Evolutionary conservation across 805 yeast genomes (phyloP), one percentile per base, ranked within the genome.

Genomic region (Ogataea pignaliae): DNA sequence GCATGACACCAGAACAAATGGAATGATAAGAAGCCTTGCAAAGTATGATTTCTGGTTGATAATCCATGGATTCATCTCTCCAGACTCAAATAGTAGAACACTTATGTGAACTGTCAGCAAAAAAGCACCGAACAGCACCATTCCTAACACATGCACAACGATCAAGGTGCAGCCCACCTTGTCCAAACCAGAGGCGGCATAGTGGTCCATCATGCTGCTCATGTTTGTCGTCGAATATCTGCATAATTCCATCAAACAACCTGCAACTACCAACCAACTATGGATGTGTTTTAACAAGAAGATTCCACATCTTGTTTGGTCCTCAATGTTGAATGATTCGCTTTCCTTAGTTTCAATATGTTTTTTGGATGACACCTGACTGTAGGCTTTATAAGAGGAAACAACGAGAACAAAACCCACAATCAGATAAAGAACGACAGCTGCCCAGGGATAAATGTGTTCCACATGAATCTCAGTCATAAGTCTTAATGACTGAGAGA

Each of bases 201-300:
- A 51, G 38, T 53, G 53, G 8, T 39, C 30, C 21, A 39, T n/a
- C 52, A 54, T 49, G 39, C 43, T 48, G 37, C 37, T 43, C 44
- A 53, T 40, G 34, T 41, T 45, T 36, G 43, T 40, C n/a, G 59
- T 54, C 5, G 59, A 54, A 36, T 54, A 54, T 32, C 45, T 50
- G 42, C 56, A 54, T 31, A 53, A 34, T 42, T 54, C 59, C 38
- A 54, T 51, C 12, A 54, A 43, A 41, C 59, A 54, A 10, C 59
- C 59, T 36, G 53, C 43, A 3, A 50, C 47, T 1, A 54, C 49
- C 15, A 53, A 36, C 54, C 54, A 53, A 9, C 47, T 46, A 29
- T 54, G 59, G 36, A 44, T 49, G 30, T 41, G 40, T 17, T 39
- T 37, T 5, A 53, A 37, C 31, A 47, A 39, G 37, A 37, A 37